Conservation (phyloP, 805 yeast genomes). For the Kodamaea neixiangensis region DNA sequence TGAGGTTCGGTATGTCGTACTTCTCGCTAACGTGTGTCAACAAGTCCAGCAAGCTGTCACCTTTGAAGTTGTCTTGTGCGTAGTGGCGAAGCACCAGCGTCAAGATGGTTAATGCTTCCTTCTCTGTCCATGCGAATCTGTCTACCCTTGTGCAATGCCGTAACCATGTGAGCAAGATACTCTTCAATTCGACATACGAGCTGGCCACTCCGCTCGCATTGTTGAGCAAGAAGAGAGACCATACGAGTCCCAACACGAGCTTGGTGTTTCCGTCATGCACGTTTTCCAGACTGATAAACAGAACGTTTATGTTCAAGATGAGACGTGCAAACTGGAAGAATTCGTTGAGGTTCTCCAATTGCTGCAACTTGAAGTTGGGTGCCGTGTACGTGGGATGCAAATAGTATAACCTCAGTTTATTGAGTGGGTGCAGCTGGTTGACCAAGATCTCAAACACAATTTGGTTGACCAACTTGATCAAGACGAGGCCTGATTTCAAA, state of each 20-base stretch:
- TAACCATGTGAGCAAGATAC: constrained; percentile 51
- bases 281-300: constrained; percentile 51
- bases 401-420: constrained; percentile 22
- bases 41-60: constrained; percentile 25
- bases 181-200: constrained; percentile 34
- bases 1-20: constrained; percentile 51
- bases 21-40: constrained; percentile 44
- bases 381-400: constrained; percentile 33
- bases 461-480: constrained; percentile 38
- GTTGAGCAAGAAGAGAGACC: constrained; percentile 49
- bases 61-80: neutral
- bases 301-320: constrained; percentile 40
- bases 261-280: constrained; percentile 50
- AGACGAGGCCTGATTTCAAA: constrained; percentile 41
- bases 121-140: constrained; percentile 2
- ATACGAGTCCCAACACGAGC: constrained; percentile 48
- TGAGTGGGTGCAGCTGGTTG: constrained; percentile 16
- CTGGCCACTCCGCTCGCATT: constrained; percentile 23
- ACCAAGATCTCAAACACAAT: constrained; percentile 26
- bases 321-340: constrained; percentile 43
- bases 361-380: constrained; percentile 47
- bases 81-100: constrained; percentile 1
- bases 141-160: constrained; percentile 25
- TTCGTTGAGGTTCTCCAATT: constrained; percentile 48
- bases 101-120: constrained; percentile 1